A percentile compares a stretch with the other conserved stretches of the same genome.
Evolutionary conservation across 768 basidiomycete species (phyloP).

Genomic region (Lactarius vividus): DNA sequence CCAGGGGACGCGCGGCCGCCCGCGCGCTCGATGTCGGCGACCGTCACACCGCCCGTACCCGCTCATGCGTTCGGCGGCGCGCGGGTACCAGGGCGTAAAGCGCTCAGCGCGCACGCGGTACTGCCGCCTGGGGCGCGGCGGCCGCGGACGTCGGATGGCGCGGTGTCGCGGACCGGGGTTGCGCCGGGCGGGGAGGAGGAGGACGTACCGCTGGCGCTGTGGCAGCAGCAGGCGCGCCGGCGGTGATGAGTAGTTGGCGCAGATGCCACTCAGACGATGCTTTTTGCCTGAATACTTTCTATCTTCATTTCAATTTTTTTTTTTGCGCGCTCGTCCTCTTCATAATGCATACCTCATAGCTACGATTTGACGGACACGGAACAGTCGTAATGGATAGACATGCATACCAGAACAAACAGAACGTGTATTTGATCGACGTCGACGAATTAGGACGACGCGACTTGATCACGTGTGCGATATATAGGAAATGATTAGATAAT

Average conservation of each 20-base stretch:
- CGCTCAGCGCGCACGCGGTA: constrained; percentile 61
- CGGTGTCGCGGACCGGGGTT: constrained; percentile 24
- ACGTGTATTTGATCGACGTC: too few species aligned
- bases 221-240: constrained; percentile 46
- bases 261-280: background rate
- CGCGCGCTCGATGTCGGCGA: constrained; percentile 71
- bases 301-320: background rate
- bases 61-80: constrained; percentile 26
- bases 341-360: constrained; percentile 24
- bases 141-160: constrained; percentile 44
- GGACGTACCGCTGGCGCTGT: constrained; percentile 75
- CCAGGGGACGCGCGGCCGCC: constrained; percentile 40
- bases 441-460: constrained; percentile 3
- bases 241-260: background rate
- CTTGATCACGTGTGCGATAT: constrained; percentile 4
- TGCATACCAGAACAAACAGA: constrained; percentile 5
- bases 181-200: constrained; percentile 55
- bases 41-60: constrained; percentile 41
- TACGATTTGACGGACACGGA: constrained; percentile 26
- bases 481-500: background rate
- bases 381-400: constrained; percentile 25
- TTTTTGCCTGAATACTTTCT: background rate
- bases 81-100: constrained; percentile 53
- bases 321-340: background rate
- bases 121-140: constrained; percentile 39